Base-by-base conservation (phyloP, 225 moss, liverwort and hornwort genomes). In the Straminergon stramineum region DNA sequence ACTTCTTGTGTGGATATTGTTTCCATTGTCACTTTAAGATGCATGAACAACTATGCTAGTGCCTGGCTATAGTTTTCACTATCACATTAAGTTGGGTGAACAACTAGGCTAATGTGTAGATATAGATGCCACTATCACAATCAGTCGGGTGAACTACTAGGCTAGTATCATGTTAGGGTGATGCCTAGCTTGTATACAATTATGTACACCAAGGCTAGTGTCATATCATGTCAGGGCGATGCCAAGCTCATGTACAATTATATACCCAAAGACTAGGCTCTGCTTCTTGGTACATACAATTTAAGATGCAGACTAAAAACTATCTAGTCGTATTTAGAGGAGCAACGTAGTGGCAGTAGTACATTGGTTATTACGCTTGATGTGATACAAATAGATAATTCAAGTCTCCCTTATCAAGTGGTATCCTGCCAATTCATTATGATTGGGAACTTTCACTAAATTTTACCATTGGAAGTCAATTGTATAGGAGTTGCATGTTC, bases 271-370 rank as follows among this genome's bases (percentile, higher is more conserved):
- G 8, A 60, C 19, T 2, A 41, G 0, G 1, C 19, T 28, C 0
- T 60, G 0, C 3, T 17, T 58, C 0, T 1, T 3, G 0, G 3
- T 26, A n/a, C 4, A n/a, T 10, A 16, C 0, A n/a, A 0, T 24
- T 56, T 1, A 24, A 10, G 0, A 26, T 79, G 16, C 10, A 24
- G 0, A 6, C 5, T n/a, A 18, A 28, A 28, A 28, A 8, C 28
- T 28, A 39, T 58, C 5, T 12, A 27, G 13, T 60, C 2, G 3
- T 11, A 27, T 57, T 57, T 37, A 27, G 0, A 27, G 0, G 24
- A n/a, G 17, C 5, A 58, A 7, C 28, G 5, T 8, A 30, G 8
- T 58, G 3, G 27, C 5, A n/a, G 3, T 39, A 17, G 7, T 37
- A 56, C 8, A 26, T 9, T 56, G 10, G 39, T 60, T 17, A 19